Evolutionary conservation across 2,329 filamentous ascomycete species (phyloP).

Genomic region (Xylariaceae sp.): DNA sequence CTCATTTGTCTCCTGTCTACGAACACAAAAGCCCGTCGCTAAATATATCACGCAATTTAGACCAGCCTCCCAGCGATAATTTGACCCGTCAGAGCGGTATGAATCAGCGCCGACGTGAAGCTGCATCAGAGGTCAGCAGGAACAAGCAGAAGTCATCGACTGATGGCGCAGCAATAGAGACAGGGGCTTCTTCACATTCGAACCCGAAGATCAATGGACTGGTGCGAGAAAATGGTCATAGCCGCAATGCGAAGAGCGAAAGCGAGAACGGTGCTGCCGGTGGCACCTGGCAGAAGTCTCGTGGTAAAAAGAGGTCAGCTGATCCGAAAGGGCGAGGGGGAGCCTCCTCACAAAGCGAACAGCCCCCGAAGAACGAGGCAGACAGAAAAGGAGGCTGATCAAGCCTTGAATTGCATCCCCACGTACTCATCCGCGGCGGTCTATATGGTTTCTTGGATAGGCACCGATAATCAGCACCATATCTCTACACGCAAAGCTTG

Average conservation of each 20-base stretch:
- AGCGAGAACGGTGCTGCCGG: conserved; percentile 39
- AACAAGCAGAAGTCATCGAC: conserved; percentile 29
- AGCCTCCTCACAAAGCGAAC: conserved; percentile 46
- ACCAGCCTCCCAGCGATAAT: conserved; percentile 34
- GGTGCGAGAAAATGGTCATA: conserved; percentile 51
- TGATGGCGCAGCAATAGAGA: conserved; percentile 22
- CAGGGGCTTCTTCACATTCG: conserved; percentile 17
- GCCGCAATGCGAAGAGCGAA: conserved; percentile 54
- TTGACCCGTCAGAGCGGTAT: conserved; percentile 8
- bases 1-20: conserved; percentile 69
- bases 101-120: conserved; percentile 19
- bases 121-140: conserved; percentile 21
- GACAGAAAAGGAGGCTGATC: conserved; percentile 62
- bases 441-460: conserved; percentile 29
- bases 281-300: conserved; percentile 58
- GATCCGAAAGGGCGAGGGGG: conserved; percentile 48
- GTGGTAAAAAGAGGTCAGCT: conserved; percentile 48
- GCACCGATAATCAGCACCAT: conserved; percentile 9
- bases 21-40: conserved; percentile 72
- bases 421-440: conserved; percentile 9
- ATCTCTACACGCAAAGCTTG: conserved; percentile 9
- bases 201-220: conserved; percentile 40
- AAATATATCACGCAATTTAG: conserved; percentile 54
- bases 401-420: conserved; percentile 1
- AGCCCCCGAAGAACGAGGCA: conserved; percentile 55